These are phyloP conservation scores for Gloeostereum incarnatum DNA, from an alignment of 768 basidiomycete species.

Conservation along the genomic window DNA sequence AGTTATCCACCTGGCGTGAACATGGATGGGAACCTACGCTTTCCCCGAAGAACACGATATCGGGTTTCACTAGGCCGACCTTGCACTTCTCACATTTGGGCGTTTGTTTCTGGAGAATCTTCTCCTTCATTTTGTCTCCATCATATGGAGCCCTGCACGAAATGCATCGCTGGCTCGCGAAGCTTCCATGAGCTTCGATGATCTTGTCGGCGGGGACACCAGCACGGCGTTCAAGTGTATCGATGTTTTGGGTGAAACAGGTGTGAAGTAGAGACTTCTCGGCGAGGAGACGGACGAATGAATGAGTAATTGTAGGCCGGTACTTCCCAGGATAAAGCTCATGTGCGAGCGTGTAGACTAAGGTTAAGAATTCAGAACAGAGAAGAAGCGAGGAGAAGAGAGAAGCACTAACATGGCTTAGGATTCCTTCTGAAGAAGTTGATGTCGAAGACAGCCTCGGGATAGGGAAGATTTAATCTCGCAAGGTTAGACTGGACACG, in stretches of 20 bases:
- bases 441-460: constrained; percentile 95
- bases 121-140: constrained; percentile 56
- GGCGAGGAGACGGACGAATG: constrained; percentile 80
- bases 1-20: neutral
- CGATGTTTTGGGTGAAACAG: constrained; percentile 89
- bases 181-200: constrained; percentile 95
- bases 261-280: constrained; percentile 58
- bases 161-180: constrained; percentile 79
- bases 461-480: constrained; percentile 74
- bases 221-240: constrained; percentile 82
- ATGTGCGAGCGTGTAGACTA: constrained; percentile 86
- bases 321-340: constrained; percentile 90
- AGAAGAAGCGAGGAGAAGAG: neutral
- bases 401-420: constrained; percentile 51
- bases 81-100: constrained; percentile 58
- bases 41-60: constrained; percentile 93
- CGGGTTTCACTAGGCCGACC: constrained; percentile 78
- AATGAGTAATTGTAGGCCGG: constrained; percentile 83
- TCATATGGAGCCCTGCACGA: constrained; percentile 55
- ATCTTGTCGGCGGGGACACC: constrained; percentile 68
- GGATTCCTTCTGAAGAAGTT: constrained; percentile 76
- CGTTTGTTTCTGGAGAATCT: constrained; percentile 52
- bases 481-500: constrained; percentile 62
- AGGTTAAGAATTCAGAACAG: neutral
- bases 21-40: constrained; percentile 31